Conservation (phyloP, 257 asterid species). For the Dorcoceras hygrometricum region DNA sequence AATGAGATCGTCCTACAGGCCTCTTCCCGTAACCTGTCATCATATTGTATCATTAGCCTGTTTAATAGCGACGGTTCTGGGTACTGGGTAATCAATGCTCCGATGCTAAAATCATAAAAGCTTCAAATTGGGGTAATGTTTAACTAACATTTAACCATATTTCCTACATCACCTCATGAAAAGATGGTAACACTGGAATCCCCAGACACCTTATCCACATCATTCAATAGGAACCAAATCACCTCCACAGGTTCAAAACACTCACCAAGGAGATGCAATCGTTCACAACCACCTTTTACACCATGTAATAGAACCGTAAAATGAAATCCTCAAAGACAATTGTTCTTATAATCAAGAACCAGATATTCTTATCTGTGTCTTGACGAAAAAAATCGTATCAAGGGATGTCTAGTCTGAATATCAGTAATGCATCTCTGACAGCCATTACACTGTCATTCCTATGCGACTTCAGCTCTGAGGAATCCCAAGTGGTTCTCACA, state of each 20-base stretch:
- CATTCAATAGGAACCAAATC: not conserved
- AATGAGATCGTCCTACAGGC: slow-evolving; percentile 77
- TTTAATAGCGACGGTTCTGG: not conserved
- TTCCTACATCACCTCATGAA: not conserved
- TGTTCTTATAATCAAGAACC: too few species aligned
- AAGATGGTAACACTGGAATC: not conserved
- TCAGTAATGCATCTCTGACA: not conserved
- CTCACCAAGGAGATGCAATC: not conserved
- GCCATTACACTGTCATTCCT: not conserved
- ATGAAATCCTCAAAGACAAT: too few species aligned
- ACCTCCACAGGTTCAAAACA: not conserved
- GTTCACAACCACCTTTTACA: not conserved
- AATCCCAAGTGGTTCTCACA: not conserved
- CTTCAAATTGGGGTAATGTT: too few species aligned
- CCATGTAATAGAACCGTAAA: not conserved
- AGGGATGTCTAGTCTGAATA: not conserved
- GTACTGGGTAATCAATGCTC: not conserved
- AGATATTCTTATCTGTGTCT: not conserved
- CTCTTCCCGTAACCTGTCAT: slow-evolving; percentile 77
- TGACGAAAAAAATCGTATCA: not conserved
- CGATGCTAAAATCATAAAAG: too few species aligned
- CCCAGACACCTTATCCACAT: not conserved
- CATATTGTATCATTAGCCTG: not conserved
- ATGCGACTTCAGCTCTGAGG: not conserved
- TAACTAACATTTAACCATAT: not conserved